A percentile compares a stretch with the other conserved stretches of the same genome.
Evolutionary conservation across 805 yeast species (phyloP).

Genomic region (Spathaspora sp.): DNA sequence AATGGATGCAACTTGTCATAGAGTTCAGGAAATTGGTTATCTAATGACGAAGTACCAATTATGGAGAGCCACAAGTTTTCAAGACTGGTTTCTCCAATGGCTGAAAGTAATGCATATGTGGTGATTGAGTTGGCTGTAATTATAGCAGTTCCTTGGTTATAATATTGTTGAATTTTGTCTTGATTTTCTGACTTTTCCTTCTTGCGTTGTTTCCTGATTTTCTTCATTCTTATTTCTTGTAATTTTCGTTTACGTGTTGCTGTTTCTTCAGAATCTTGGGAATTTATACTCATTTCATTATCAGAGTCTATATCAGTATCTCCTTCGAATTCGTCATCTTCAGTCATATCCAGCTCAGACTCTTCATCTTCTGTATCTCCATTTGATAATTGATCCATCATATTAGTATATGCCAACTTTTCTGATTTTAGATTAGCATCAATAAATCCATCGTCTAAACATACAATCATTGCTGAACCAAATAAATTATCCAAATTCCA

Average conservation of each 20-base stretch:
- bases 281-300: constrained; percentile 9
- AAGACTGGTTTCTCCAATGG: constrained; percentile 75
- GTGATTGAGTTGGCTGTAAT: constrained; percentile 74
- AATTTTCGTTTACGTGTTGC: constrained; percentile 22
- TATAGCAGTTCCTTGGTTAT: constrained; percentile 77
- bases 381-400: constrained; percentile 34
- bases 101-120: constrained; percentile 72
- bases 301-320: constrained; percentile 12
- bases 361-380: constrained; percentile 28
- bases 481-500: constrained; percentile 94
- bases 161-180: constrained; percentile 65
- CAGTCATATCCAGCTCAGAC: constrained; percentile 9
- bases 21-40: constrained; percentile 67
- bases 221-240: constrained; percentile 23
- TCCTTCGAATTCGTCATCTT: constrained; percentile 23
- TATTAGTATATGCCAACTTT: constrained; percentile 55
- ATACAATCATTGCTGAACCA: constrained; percentile 72
- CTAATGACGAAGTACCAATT: constrained; percentile 82
- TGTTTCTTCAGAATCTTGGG: constrained; percentile 24
- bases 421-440: constrained; percentile 56
- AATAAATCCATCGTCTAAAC: constrained; percentile 84
- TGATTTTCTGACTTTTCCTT: constrained; percentile 45
- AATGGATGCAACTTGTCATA: constrained; percentile 72
- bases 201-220: constrained; percentile 37
- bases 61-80: constrained; percentile 82